Conservation (phyloP, 176 grass and related monocot genomes). For the Calamus simplicifolius region DNA sequence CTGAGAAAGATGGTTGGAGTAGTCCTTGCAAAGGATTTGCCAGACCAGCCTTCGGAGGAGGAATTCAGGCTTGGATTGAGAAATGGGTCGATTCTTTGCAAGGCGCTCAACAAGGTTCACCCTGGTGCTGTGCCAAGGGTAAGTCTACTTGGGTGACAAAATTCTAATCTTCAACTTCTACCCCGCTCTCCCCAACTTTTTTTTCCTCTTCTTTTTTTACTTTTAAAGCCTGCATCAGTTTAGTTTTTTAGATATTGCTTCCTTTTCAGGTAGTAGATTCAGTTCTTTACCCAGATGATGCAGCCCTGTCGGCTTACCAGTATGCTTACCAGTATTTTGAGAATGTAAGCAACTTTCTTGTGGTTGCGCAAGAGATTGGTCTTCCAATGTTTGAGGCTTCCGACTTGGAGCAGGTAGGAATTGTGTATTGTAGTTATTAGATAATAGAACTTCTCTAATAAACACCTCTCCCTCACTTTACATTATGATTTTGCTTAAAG, state of each 20-base stretch:
- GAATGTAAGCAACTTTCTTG: slow-evolving; percentile 98
- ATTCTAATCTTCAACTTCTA: no score
- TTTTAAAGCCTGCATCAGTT: neutral
- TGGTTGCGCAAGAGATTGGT: slow-evolving; percentile 70
- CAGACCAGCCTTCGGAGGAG: no score
- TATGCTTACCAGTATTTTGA: slow-evolving; percentile 99
- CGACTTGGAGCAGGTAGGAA: slow-evolving; percentile 88
- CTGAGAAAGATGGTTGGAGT: slow-evolving; percentile 77
- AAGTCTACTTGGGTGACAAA: neutral
- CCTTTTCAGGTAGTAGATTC: slow-evolving; percentile 82
- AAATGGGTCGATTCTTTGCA: slow-evolving; percentile 93
- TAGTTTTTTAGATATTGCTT: neutral
- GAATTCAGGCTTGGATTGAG: slow-evolving; percentile 88
- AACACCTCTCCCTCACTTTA: no score
- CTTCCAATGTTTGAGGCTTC: slow-evolving; percentile 90
- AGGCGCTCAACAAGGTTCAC: slow-evolving; percentile 87
- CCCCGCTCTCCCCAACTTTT: no score
- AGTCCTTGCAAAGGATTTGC: slow-evolving; percentile 66
- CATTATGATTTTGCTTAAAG: no score
- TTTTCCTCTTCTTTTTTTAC: slow-evolving; percentile 11
- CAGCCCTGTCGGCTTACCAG: slow-evolving; percentile 86
- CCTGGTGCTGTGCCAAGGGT: slow-evolving; percentile 84
- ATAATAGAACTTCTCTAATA: neutral
- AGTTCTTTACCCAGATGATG: slow-evolving; percentile 72
- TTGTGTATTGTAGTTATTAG: neutral